Base-by-base conservation (phyloP, 768 basidiomycete genomes). In the Amanita brunnescens region DNA sequence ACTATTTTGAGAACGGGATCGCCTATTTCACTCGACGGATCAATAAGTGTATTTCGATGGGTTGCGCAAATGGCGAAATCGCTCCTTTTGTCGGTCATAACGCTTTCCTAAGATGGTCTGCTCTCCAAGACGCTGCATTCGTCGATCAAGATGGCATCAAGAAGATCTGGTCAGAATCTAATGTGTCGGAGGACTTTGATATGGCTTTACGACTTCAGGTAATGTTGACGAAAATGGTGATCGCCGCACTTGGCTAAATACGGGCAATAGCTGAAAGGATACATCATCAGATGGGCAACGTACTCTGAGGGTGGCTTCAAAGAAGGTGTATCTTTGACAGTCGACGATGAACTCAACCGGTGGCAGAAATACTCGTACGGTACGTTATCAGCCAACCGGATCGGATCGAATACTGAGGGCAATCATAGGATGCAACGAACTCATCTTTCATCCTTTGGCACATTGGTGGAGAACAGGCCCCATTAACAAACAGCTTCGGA, bases 301-400 rank as follows among this genome's bases (percentile, higher is more conserved):
- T 94, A 94, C 64, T 85, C 81, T 1, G 76, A 86, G 18, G 82
- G 89, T 43, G 86, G 80, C 1, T 94, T 93, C 73, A 87, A 91
- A 69, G 92, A 95, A 61, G 92, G 92, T 55, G 91, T 95, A 16
- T 88, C 86, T 0, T 70, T 95, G 13, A 93, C 92, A 0, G 83
- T 82, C 49, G 90, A 92, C 47, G 92, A 95, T 59, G 92, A 95
- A 64, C 70, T 95, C 7, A 93, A 93, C 59, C 67, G 92, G 2
- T 95, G 92, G 92, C 89, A 93, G 55, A 95, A 93, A 62, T 90
- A 89, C 54, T 72, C 85, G 0, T 88, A 87, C 66, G 87, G 84
- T 78, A 60, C 50, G 65, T 59, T 2, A 20, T 20, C 24, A 7
- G 10, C 24, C 16, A n/a, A 14, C 29, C 30, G 47, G 0, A 54